phyloP scores from a whole-genome alignment of 2,329 filamentous ascomycete species.

The Colletotrichum lupini region DNA sequence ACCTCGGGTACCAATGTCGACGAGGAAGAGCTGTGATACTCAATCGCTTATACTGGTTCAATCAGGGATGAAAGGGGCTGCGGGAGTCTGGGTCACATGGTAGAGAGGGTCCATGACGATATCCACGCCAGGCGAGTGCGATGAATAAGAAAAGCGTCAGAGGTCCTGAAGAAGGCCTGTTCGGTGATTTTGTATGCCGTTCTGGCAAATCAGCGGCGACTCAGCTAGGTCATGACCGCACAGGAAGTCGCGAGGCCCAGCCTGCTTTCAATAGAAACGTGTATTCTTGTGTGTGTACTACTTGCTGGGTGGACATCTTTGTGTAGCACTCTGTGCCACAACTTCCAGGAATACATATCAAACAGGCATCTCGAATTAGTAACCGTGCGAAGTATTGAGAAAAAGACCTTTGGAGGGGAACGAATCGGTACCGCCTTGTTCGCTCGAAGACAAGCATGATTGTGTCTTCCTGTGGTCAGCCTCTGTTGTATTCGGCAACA shows the following conservation, averaged over 20 bases:
- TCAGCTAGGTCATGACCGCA: background rate
- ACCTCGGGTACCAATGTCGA: slow-evolving; percentile 4
- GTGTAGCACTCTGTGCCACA: too few species aligned
- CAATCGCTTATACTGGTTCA: background rate
- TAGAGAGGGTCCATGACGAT: background rate
- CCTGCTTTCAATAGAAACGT: background rate
- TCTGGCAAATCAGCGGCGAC: background rate
- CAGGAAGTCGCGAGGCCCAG: background rate
- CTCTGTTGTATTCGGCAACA: background rate
- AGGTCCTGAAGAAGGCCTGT: background rate
- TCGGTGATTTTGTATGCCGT: background rate
- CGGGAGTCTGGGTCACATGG: background rate
- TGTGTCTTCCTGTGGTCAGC: background rate
- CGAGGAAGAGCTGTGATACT: slow-evolving; percentile 30
- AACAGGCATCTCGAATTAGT: too few species aligned
- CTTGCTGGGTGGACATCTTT: too few species aligned
- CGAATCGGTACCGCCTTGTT: background rate
- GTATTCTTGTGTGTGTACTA: too few species aligned
- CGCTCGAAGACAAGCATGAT: background rate
- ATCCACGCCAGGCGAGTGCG: background rate
- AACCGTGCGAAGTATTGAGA: background rate
- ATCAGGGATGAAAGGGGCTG: background rate
- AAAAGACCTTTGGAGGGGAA: too few species aligned
- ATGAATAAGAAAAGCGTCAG: background rate
- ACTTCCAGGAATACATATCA: too few species aligned